Conservation (phyloP, 2,329 filamentous ascomycete genomes). For the Epichloe sylvatica region DNA sequence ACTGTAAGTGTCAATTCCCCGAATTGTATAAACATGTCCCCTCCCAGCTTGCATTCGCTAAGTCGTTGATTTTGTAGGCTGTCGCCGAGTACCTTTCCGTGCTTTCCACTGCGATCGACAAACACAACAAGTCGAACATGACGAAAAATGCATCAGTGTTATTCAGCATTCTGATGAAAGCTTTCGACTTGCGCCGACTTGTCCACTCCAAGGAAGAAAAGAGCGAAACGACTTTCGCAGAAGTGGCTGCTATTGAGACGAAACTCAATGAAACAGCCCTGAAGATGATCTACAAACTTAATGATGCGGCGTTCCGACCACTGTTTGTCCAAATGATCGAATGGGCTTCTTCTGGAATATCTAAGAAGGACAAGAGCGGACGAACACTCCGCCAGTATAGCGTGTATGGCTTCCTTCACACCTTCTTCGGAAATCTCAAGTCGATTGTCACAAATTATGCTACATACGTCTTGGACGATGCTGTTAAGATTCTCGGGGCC, state of each 20-base stretch:
- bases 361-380: conserved; percentile 47
- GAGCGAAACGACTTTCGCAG: conserved; percentile 27
- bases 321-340: conserved; percentile 79
- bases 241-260: conserved; percentile 47
- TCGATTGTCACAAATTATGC: conserved; percentile 90
- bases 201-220: conserved; percentile 34
- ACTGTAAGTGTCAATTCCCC: conserved; percentile 32
- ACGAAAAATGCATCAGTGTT: conserved; percentile 58
- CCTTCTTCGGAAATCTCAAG: conserved; percentile 76
- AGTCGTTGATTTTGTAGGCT: conserved; percentile 31
- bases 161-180: conserved; percentile 47
- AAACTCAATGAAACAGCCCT: conserved; percentile 57
- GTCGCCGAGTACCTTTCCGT: conserved; percentile 55
- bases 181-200: conserved; percentile 51
- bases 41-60: neutral
- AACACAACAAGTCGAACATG: conserved; percentile 64
- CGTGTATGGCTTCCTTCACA: conserved; percentile 65
- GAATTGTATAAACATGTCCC: too few species aligned
- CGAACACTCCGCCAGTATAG: conserved; percentile 53
- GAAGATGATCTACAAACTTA: conserved; percentile 92
- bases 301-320: conserved; percentile 83
- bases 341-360: conserved; percentile 51
- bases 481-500: conserved; percentile 46
- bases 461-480: conserved; percentile 67
- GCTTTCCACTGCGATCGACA: conserved; percentile 57